A percentile compares a stretch with the other conserved stretches of the same genome.
Conservation (phyloP, 1,139 yeast genomes). For the Saccharomycopsis crataegensis region DNA sequence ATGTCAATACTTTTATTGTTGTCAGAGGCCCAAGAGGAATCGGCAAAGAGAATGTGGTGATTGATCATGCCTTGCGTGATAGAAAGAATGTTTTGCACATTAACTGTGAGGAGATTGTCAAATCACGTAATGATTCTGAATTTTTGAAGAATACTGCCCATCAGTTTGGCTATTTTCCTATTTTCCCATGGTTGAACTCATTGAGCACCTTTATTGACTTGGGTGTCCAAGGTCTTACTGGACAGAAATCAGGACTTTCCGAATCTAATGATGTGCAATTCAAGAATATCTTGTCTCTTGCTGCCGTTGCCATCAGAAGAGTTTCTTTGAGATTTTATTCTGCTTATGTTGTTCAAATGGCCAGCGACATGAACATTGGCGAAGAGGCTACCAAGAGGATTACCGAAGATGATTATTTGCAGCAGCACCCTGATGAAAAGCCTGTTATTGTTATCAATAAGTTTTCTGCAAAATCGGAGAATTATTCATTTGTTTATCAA, state of each 20-base stretch:
- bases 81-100: conserved; percentile 56
- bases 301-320: conserved; percentile 64
- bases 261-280: conserved; percentile 81
- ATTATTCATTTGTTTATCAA: conserved; percentile 63
- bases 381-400: conserved; percentile 24
- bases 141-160: conserved; percentile 62
- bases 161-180: conserved; percentile 86
- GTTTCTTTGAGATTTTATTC: conserved; percentile 48
- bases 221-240: conserved; percentile 84
- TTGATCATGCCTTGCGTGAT: conserved; percentile 55
- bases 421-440: conserved; percentile 76
- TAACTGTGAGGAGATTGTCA: conserved; percentile 72
- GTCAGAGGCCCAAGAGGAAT: conserved; percentile 93
- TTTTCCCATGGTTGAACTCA: conserved; percentile 86
- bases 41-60: conserved; percentile 78
- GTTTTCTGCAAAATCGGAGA: conserved; percentile 52
- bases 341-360: conserved; percentile 26
- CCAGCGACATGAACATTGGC: conserved; percentile 8
- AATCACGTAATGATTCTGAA: conserved; percentile 65
- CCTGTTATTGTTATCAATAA: conserved; percentile 84
- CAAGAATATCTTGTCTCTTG: conserved; percentile 69
- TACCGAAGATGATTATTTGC: conserved; percentile 76
- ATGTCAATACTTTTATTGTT: conserved; percentile 76
- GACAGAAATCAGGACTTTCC: conserved; percentile 87
- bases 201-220: conserved; percentile 75